Conservation (phyloP, 2,329 filamentous ascomycete species). For the Cercospora berteroae region DNA sequence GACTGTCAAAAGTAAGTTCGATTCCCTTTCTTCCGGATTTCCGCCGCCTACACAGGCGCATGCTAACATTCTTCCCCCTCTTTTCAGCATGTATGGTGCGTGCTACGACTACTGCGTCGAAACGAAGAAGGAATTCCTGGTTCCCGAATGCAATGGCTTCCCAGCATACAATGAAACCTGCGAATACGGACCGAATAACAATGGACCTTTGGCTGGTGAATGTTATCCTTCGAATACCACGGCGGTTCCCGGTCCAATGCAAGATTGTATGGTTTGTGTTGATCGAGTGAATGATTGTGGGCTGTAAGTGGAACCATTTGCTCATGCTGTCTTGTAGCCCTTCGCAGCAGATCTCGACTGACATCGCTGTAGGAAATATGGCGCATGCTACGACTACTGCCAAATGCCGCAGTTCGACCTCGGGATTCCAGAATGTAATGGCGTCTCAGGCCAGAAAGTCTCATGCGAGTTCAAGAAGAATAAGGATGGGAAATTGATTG, state of each 20-base stretch:
- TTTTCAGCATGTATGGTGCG: not conserved
- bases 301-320: not conserved
- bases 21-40: not conserved
- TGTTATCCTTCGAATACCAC: slow-evolving; percentile 7
- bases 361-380: slow-evolving; percentile 8
- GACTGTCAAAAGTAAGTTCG: not conserved
- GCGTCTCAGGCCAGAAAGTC: not conserved
- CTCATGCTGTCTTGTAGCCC: not conserved
- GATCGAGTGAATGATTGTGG: slow-evolving; percentile 9
- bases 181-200: not conserved
- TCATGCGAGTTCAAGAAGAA: slow-evolving; percentile 9
- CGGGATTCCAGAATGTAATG: slow-evolving; percentile 14
- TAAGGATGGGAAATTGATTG: slow-evolving; percentile 2
- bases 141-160: not conserved
- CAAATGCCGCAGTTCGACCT: not conserved
- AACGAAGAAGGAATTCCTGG: not conserved
- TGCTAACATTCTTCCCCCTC: not conserved
- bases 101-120: not conserved
- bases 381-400: slow-evolving; percentile 15
- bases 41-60: not conserved
- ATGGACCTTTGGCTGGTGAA: not conserved
- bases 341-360: not conserved
- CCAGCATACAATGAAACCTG: not conserved
- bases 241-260: not conserved
- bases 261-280: not conserved